Evolutionary conservation across 2,329 filamentous ascomycete species (phyloP), one percentile per base, ranked within the genome.

Genomic region (Apiospora marii): DNA sequence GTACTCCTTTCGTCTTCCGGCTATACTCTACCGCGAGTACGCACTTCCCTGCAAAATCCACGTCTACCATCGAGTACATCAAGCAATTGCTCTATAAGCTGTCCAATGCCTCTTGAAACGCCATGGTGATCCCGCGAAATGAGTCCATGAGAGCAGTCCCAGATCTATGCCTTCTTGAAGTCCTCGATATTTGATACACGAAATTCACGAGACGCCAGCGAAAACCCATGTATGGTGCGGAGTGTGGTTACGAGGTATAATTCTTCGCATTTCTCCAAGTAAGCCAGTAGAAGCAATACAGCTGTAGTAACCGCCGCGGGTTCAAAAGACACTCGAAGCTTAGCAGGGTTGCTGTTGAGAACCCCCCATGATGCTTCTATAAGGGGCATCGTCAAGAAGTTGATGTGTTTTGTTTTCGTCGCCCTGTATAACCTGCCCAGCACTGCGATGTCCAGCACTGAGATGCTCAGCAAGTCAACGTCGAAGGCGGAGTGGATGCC

Each of bases 361-460:
- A 27, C 51, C 34, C 27, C 24, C 51, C 16, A n/a, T 27, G 27
- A 10, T 13, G 24, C 34, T 13, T 27, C 12, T 27, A 34, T 16
- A 1, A 27, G 10, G 24, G 51, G 51, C 24, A 14, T 5, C 24
- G 27, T 51, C 69, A 77, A 51, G 67, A 79, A 22, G 71, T 78
- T 67, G 68, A 77, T 61, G 75, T 78, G 53, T 75, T 77, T 12
- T 74, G 81, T 67, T 67, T 73, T 64, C 67, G 77, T 46, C 73
- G 78, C 64, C 74, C 76, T 75, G 43, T 61, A 16, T 19, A 8
- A 2, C 14, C 7, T 6, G 4, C n/a, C 5, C n/a, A 27, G 49
- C 49, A 10, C n/a, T 14, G 49, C 75, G 44, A 77, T 70, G 70
- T 75, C 75, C n/a, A 77, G 49, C 49, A 10, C n/a, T 14, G 49